phyloP scores from a whole-genome alignment of 306 rosid genomes.

The Lathyrus aphaca region DNA sequence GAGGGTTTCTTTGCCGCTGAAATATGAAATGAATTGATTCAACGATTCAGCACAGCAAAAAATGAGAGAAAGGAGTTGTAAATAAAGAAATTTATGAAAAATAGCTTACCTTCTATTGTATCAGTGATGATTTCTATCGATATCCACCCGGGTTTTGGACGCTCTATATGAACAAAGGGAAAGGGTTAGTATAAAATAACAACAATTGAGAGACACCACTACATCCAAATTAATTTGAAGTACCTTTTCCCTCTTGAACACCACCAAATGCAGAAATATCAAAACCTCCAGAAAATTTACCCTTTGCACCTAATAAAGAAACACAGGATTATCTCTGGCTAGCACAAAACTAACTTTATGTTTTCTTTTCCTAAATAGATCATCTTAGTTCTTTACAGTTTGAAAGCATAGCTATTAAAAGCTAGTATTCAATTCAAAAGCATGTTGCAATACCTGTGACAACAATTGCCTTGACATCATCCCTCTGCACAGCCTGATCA shows the following conservation, averaged over 20 bases:
- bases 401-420: constrained; percentile 13
- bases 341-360: constrained; percentile 19
- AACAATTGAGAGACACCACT: constrained; percentile 13
- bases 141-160: constrained; percentile 66
- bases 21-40: constrained; percentile 33
- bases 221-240: constrained; percentile 12
- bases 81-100: constrained; percentile 10
- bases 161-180: constrained; percentile 38
- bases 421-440: constrained; percentile 16
- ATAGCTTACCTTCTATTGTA: constrained; percentile 67
- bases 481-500: constrained; percentile 69
- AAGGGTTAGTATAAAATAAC: constrained; percentile 19
- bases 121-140: constrained; percentile 74
- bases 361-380: constrained; percentile 15
- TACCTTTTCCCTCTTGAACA: constrained; percentile 64
- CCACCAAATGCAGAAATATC: constrained; percentile 80
- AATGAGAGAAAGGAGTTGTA: constrained; percentile 11
- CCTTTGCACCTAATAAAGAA: constrained; percentile 69
- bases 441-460: constrained; percentile 59
- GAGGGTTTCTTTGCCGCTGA: constrained; percentile 85
- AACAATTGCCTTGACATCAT: constrained; percentile 93
- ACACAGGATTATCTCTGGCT: constrained; percentile 25
- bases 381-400: constrained; percentile 20
- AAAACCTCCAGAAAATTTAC: constrained; percentile 96
- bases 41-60: constrained; percentile 23